Evolutionary conservation across 305 asterid genomes (phyloP).

Genomic region (Stenogyne calaminthoides): DNA sequence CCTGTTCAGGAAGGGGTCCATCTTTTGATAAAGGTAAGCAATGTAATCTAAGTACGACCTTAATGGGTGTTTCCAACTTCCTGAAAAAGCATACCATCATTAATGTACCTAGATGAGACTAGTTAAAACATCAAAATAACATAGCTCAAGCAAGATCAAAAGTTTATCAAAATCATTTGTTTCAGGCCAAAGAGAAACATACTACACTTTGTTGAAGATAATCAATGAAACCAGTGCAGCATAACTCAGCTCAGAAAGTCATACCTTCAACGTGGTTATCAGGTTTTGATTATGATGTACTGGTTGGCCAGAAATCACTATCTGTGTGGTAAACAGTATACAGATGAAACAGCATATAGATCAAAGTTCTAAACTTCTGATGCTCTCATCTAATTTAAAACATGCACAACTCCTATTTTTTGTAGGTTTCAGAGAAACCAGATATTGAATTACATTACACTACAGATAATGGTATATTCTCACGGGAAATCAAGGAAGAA

Average conservation of each 20-base stretch:
- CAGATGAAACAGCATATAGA: conserved; percentile 14
- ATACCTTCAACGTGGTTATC: conserved; percentile 47
- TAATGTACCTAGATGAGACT: conserved; percentile 20
- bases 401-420: not conserved
- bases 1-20: conserved; percentile 97
- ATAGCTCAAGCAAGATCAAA: not conserved
- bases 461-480: not conserved
- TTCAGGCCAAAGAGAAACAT: conserved; percentile 12
- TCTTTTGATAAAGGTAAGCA: conserved; percentile 83
- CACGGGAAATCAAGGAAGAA: conserved; percentile 12
- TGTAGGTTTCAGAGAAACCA: not conserved
- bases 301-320: conserved; percentile 73
- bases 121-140: conserved; percentile 3
- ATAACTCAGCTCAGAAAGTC: conserved; percentile 25
- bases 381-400: conserved; percentile 17
- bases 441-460: conserved; percentile 10
- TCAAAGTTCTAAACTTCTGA: not conserved
- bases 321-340: conserved; percentile 41
- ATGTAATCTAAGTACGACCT: conserved; percentile 80
- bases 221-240: conserved; percentile 5
- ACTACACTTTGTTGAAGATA: conserved; percentile 1
- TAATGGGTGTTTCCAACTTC: conserved; percentile 72
- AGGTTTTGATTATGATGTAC: conserved; percentile 49
- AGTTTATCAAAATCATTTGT: not conserved
- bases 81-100: conserved; percentile 33